Base-by-base conservation (phyloP, 2,329 filamentous ascomycete species). In the Blastomyces percursus region DNA sequence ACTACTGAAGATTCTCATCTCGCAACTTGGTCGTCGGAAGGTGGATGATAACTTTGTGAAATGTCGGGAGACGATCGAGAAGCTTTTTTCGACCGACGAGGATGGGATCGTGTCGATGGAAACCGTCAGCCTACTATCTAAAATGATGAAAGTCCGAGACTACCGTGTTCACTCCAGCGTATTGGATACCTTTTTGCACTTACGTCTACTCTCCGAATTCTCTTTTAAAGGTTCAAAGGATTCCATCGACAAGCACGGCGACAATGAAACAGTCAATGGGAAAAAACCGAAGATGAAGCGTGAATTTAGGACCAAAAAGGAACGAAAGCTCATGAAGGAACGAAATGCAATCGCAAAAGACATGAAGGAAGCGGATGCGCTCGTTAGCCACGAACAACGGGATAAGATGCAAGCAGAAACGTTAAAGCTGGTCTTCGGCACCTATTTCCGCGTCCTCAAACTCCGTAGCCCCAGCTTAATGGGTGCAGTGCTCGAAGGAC, bases 391-490 rank as follows among this genome's bases (percentile, higher is more conserved):
- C 71, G 93, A 99, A 74, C 91, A 96, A 75, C 85, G 90, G 60
- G 94, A 97, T 71, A 86, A 88, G 69, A 94, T 96, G 82, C 94
- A 99, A 75, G 89, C 91, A 5, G 95, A 99, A 76, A 96, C 92
- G 1, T 78, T 99, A 60, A 99, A 97, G 77, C 82, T 96, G 63
- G 94, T 99, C 12, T 99, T 99, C 72, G 90, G 90, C 19, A 88
- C 87, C 1, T 99, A 99, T 78, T 97, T 99, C 76, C 88, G 92
- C 60, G 93, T 97, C 61, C 79, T 99, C 52, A 97, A 97, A 78
- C 81, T 86, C 61, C 86, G 91, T 32, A 82, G 85, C 30, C 87
- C 90, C 16, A 85, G 88, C 67, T 84, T 99, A 21, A 97, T 96
- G 90, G 94, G 94, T n/a, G 92, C 93, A 16, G 92, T 96, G 0